These are phyloP conservation scores for Colletotrichum coccodes DNA, from an alignment of 2,329 filamentous ascomycete species.

Conservation along the genomic window DNA sequence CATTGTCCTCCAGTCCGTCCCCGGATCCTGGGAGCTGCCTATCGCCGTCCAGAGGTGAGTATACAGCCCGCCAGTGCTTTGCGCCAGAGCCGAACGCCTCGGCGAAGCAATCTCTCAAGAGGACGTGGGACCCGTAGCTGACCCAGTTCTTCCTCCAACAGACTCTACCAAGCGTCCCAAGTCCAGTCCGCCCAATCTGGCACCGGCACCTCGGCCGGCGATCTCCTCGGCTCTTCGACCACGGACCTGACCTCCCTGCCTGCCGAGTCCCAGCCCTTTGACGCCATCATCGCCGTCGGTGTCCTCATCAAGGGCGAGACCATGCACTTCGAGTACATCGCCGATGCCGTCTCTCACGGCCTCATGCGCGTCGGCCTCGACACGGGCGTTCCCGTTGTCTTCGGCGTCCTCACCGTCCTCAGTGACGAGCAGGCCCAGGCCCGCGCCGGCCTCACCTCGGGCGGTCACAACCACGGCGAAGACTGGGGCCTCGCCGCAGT, in stretches of 20 bases:
- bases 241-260: slow-evolving; percentile 71
- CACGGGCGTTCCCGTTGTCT: slow-evolving; percentile 87
- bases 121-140: slow-evolving; percentile 3
- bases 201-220: slow-evolving; percentile 73
- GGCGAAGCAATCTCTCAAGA: no score
- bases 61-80: no score
- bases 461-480: slow-evolving; percentile 91
- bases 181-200: slow-evolving; percentile 77
- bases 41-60: slow-evolving; percentile 85
- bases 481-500: slow-evolving; percentile 97
- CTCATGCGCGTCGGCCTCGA: slow-evolving; percentile 96
- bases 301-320: slow-evolving; percentile 98
- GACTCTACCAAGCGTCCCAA: slow-evolving; percentile 86
- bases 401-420: slow-evolving; percentile 90
- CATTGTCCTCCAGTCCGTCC: slow-evolving; percentile 89
- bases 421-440: slow-evolving; percentile 88
- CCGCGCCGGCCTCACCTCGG: slow-evolving; percentile 77
- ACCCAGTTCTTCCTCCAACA: slow-evolving; percentile 44
- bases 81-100: no score
- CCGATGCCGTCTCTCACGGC: slow-evolving; percentile 88
- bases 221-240: slow-evolving; percentile 77
- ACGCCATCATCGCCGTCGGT: slow-evolving; percentile 94
- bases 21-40: slow-evolving; percentile 94
- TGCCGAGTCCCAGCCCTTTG: slow-evolving; percentile 73
- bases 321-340: slow-evolving; percentile 99